Evolutionary conservation across 257 asterid genomes (phyloP).

Genomic region (Linderniella brevidens): DNA sequence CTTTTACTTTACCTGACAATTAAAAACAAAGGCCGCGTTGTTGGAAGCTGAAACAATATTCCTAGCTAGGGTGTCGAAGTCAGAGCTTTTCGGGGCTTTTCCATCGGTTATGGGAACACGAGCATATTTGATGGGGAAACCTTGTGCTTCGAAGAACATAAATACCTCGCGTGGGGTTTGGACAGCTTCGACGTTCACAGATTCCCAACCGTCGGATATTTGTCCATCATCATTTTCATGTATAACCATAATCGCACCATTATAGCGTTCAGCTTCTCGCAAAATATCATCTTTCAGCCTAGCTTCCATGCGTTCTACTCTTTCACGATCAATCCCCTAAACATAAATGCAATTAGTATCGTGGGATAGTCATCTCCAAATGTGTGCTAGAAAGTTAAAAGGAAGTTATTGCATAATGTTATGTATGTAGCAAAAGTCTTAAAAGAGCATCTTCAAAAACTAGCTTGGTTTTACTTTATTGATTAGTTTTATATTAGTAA

Average conservation of each 20-base stretch:
- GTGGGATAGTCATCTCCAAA: background rate
- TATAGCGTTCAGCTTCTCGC: conserved; percentile 81
- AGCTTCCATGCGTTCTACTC: conserved; percentile 96
- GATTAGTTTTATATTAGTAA: no score
- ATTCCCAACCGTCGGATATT: conserved; percentile 92
- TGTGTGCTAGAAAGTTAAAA: no score
- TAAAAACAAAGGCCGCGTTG: conserved; percentile 88
- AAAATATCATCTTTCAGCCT: conserved; percentile 88
- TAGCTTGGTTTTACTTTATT: no score
- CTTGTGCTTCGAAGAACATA: conserved; percentile 61
- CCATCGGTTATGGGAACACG: conserved; percentile 99
- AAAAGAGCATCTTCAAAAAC: no score
- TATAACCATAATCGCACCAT: conserved; percentile 90
- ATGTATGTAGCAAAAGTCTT: no score
- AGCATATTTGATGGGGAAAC: conserved; percentile 82
- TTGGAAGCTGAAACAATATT: conserved; percentile 84
- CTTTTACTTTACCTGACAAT: conserved; percentile 58
- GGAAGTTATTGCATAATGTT: no score
- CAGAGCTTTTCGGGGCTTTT: conserved; percentile 98
- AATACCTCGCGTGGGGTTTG: conserved; percentile 94
- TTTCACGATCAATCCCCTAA: conserved; percentile 85
- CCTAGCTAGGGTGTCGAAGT: conserved; percentile 61
- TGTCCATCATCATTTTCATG: conserved; percentile 85
- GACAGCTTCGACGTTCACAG: conserved; percentile 49
- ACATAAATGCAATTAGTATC: conserved; percentile 21